A percentile compares a stretch with the other conserved stretches of the same genome.
phyloP scores from a whole-genome alignment of 2,329 filamentous ascomycete genomes.

The Alternaria metachromatica region DNA sequence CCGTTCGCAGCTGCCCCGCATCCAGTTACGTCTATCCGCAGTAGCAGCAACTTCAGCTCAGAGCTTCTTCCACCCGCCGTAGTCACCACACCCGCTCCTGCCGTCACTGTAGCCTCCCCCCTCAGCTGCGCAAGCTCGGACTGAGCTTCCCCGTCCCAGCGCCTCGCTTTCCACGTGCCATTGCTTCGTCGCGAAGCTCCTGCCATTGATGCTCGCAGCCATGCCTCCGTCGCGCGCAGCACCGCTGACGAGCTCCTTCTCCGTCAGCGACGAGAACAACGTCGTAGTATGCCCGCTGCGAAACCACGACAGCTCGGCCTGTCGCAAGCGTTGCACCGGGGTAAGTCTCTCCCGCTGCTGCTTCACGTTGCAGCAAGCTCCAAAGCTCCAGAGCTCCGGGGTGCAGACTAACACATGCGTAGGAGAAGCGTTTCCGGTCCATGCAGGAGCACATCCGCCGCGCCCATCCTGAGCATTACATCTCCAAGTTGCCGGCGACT shows the following conservation, averaged over 20 bases:
- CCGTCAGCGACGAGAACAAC: slow-evolving; percentile 88
- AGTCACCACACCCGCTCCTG: slow-evolving; percentile 5
- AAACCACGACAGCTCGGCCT: slow-evolving; percentile 96
- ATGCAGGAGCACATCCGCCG: slow-evolving; percentile 99
- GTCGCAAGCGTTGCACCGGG: slow-evolving; percentile 95
- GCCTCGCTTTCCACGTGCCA: slow-evolving; percentile 8
- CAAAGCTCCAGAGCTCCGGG: slow-evolving; percentile 5
- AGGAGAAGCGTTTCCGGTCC: slow-evolving; percentile 96
- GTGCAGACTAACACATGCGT: slow-evolving; percentile 39
- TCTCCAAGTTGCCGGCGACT: slow-evolving; percentile 95
- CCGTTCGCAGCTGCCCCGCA: slow-evolving; percentile 15
- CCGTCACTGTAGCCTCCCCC: background rate
- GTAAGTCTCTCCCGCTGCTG: slow-evolving; percentile 68
- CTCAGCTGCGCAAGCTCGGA: slow-evolving; percentile 9
- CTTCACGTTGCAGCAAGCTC: slow-evolving; percentile 8
- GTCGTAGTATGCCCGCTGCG: slow-evolving; percentile 96
- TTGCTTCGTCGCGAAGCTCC: slow-evolving; percentile 12
- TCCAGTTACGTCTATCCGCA: slow-evolving; percentile 14
- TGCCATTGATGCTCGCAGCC: slow-evolving; percentile 55
- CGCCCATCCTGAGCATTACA: slow-evolving; percentile 96
- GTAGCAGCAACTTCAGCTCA: slow-evolving; percentile 14
- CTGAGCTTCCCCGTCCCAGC: background rate
- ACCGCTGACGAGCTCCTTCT: slow-evolving; percentile 87
- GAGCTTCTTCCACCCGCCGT: slow-evolving; percentile 6
- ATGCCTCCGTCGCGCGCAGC: slow-evolving; percentile 85